Percentiles rank a stretch among this genome's conserved stretches.
Conservation (phyloP, 2,329 filamentous ascomycete genomes). For the Exophiala sp. region DNA sequence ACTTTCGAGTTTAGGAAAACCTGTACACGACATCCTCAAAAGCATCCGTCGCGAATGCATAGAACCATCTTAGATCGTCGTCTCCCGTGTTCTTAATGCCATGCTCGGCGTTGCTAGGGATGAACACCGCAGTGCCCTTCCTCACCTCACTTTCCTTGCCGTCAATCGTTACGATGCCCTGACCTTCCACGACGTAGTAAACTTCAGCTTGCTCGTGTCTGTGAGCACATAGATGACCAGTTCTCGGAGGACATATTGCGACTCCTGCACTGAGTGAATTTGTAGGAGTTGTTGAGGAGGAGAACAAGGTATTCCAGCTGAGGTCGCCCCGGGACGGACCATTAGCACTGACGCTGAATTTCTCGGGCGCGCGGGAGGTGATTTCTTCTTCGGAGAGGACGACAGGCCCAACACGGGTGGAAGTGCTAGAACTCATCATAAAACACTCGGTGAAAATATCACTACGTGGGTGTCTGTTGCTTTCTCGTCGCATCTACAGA, state of each 20-base stretch:
- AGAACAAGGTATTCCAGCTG: conserved; percentile 43
- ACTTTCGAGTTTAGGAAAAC: conserved; percentile 25
- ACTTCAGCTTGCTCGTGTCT: conserved; percentile 44
- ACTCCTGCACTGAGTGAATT: conserved; percentile 39
- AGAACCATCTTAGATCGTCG: conserved; percentile 39
- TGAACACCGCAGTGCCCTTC: conserved; percentile 38
- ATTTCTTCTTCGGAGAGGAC: neutral
- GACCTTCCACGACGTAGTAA: conserved; percentile 40
- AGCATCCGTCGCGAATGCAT: conserved; percentile 38
- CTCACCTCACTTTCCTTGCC: conserved; percentile 33
- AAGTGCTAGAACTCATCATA: too few species aligned
- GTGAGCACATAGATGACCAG: conserved; percentile 38
- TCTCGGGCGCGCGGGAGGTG: neutral
- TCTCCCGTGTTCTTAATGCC: conserved; percentile 34
- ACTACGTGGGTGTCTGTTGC: too few species aligned
- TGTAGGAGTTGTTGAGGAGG: conserved; percentile 33
- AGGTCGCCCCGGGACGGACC: conserved; percentile 16
- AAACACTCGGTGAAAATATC: too few species aligned
- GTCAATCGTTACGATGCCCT: conserved; percentile 39
- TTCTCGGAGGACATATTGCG: conserved; percentile 33
- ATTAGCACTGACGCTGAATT: neutral
- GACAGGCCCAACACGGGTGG: neutral
- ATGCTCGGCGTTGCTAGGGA: conserved; percentile 45
- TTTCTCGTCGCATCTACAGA: too few species aligned
- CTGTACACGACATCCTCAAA: conserved; percentile 42